A percentile compares a stretch with the other conserved stretches of the same genome.
These are phyloP conservation scores for Cladophialophora exuberans DNA, from an alignment of 2,329 filamentous ascomycete genomes.

Conservation along the genomic window DNA sequence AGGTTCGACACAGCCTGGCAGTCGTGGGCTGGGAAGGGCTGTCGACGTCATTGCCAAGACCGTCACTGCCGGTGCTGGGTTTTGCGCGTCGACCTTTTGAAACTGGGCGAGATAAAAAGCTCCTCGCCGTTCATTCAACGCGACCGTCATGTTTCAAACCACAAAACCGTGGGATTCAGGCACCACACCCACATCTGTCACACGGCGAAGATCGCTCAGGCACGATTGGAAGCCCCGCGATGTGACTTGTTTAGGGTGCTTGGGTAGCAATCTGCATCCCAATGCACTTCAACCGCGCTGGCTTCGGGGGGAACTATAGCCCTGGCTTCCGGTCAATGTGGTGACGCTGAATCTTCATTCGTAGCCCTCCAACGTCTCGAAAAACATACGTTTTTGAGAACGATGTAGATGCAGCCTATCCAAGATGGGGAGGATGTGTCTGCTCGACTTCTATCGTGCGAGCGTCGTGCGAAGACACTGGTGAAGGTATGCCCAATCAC, in stretches of 20 bases:
- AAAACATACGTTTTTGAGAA: neutral
- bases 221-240: slow-evolving; percentile 20
- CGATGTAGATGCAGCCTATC: neutral
- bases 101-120: too few relatives aligned
- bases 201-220: slow-evolving; percentile 20
- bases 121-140: neutral
- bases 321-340: slow-evolving; percentile 26
- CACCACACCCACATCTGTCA: slow-evolving; percentile 2
- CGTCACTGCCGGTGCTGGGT: neutral
- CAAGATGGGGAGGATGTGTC: too few relatives aligned
- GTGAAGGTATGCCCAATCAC: too few relatives aligned
- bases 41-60: slow-evolving; percentile 24
- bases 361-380: slow-evolving; percentile 20
- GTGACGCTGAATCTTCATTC: slow-evolving; percentile 24
- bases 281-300: slow-evolving; percentile 27
- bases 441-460: too few relatives aligned
- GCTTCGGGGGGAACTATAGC: slow-evolving; percentile 28
- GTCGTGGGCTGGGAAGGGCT: too few relatives aligned
- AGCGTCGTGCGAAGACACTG: too few relatives aligned
- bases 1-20: too few relatives aligned
- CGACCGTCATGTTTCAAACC: neutral
- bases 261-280: slow-evolving; percentile 26
- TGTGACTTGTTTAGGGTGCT: slow-evolving; percentile 25
- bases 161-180: neutral
- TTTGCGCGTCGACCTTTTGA: too few relatives aligned